Conservation (phyloP, 2,329 filamentous ascomycete genomes). For the Fusarium staphyleae region DNA sequence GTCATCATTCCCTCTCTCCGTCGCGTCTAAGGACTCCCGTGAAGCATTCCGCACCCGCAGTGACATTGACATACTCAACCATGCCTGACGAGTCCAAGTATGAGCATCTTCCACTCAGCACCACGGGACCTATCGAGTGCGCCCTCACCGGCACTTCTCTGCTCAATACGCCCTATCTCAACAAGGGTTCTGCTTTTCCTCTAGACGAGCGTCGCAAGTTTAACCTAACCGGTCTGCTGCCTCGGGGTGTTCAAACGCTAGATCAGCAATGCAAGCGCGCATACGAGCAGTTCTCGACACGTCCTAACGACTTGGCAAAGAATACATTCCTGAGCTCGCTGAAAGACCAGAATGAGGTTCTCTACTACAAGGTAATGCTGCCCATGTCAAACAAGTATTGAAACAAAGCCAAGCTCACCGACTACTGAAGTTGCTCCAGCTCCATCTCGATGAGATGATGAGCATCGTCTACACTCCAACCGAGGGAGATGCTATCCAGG, state of each 20-base stretch:
- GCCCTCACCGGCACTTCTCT: constrained; percentile 47
- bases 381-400: too few species aligned
- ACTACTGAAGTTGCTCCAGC: constrained; percentile 67
- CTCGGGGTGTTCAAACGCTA: constrained; percentile 74
- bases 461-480: constrained; percentile 91
- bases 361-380: constrained; percentile 74
- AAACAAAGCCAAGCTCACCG: constrained; percentile 19
- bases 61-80: constrained; percentile 5
- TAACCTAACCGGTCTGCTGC: constrained; percentile 75
- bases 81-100: constrained; percentile 41
- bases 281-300: constrained; percentile 77
- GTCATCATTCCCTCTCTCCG: constrained; percentile 1
- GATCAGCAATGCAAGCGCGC: constrained; percentile 79
- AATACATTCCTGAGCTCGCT: constrained; percentile 88
- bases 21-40: neutral
- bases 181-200: constrained; percentile 84
- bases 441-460: constrained; percentile 87
- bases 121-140: constrained; percentile 47
- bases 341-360: constrained; percentile 83
- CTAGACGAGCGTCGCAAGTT: constrained; percentile 72
- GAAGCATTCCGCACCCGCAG: neutral
- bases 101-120: constrained; percentile 46
- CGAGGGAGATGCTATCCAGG: constrained; percentile 86
- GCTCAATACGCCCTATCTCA: constrained; percentile 58
- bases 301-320: constrained; percentile 73